These are phyloP conservation scores for Rickenella mellea DNA, from an alignment of 768 basidiomycete species.

Conservation along the genomic window DNA sequence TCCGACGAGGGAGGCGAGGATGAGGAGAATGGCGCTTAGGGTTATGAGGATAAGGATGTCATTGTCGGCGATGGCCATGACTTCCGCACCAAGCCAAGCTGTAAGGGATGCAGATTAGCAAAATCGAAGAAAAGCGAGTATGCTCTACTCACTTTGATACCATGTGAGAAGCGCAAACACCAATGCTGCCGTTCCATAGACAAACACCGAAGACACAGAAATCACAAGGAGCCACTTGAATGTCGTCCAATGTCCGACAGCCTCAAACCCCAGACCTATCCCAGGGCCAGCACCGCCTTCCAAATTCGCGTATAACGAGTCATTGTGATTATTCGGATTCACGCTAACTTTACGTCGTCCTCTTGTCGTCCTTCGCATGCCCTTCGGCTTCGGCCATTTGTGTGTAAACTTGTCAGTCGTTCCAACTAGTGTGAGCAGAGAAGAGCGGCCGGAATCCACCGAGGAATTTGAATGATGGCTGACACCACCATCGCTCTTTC, in stretches of 20 bases:
- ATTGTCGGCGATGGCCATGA: constrained; percentile 51
- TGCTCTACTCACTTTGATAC: constrained; percentile 22
- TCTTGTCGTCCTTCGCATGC: constrained; percentile 2
- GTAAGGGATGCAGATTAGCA: constrained; percentile 3
- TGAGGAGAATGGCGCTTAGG: constrained; percentile 42
- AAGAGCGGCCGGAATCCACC: constrained; percentile 19
- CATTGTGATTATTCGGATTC: no score
- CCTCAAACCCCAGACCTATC: constrained; percentile 26
- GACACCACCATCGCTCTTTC: no score
- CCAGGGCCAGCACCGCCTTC: background rate
- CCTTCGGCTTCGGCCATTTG: constrained; percentile 40
- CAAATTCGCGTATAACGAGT: background rate
- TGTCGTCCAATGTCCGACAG: constrained; percentile 42
- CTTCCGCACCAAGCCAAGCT: constrained; percentile 58
- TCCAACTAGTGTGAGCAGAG: constrained; percentile 21
- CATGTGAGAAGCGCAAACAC: constrained; percentile 47
- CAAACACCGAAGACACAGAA: constrained; percentile 45
- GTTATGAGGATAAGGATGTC: constrained; percentile 48
- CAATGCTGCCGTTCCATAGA: constrained; percentile 42
- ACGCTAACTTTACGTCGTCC: background rate
- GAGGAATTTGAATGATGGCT: no score
- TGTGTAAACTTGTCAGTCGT: constrained; percentile 36
- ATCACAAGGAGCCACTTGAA: constrained; percentile 54
- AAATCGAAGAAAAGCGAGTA: background rate
- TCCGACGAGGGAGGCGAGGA: constrained; percentile 53